Percentiles rank a stretch among this genome's conserved stretches.
phyloP scores from a whole-genome alignment of 2,329 filamentous ascomycete genomes.

The Phoma sp. region DNA sequence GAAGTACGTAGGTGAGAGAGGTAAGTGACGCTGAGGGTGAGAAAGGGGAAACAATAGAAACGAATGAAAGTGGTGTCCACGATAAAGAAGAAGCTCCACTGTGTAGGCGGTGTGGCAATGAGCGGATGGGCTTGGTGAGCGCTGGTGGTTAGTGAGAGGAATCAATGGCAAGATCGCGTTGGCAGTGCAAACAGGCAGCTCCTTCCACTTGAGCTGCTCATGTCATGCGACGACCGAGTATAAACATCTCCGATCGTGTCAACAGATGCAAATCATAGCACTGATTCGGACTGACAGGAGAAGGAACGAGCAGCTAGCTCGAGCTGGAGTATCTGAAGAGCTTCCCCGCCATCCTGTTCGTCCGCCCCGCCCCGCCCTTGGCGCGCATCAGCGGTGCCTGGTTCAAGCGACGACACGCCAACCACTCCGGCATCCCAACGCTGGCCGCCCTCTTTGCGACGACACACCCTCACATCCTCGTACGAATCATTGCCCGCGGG shows the following conservation, averaged over 20 bases:
- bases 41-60: constrained; percentile 24
- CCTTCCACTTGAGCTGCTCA: constrained; percentile 29
- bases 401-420: constrained; percentile 32
- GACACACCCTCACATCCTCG: constrained; percentile 31
- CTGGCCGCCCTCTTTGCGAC: constrained; percentile 7
- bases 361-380: constrained; percentile 28
- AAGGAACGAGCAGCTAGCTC: constrained; percentile 17
- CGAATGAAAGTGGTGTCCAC: constrained; percentile 31
- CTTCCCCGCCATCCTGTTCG: constrained; percentile 25
- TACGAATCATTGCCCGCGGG: constrained; percentile 24
- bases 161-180: constrained; percentile 25
- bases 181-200: constrained; percentile 24
- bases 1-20: constrained; percentile 14
- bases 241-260: background rate
- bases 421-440: constrained; percentile 40
- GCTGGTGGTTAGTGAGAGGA: constrained; percentile 29
- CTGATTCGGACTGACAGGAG: constrained; percentile 5
- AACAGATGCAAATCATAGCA: constrained; percentile 3
- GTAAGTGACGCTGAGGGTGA: background rate
- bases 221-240: constrained; percentile 15
- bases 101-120: constrained; percentile 17
- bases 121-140: constrained; percentile 23
- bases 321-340: background rate
- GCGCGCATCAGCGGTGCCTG: constrained; percentile 25
- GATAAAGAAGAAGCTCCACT: constrained; percentile 13